phyloP scores from a whole-genome alignment of 2,329 filamentous ascomycete genomes.

The Aspergillus uvarum region DNA sequence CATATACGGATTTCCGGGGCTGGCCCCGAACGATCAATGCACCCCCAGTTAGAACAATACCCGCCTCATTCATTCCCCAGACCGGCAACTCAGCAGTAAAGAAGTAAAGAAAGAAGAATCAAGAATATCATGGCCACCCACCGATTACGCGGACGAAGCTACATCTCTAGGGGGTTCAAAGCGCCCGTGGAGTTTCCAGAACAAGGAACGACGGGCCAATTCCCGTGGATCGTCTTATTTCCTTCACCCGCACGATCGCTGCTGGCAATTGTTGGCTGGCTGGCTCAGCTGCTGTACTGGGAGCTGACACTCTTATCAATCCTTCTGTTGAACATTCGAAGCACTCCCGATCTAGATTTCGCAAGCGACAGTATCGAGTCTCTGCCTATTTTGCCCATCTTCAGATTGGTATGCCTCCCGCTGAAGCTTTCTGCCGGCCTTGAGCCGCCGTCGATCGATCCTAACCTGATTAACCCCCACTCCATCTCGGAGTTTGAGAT shows the following conservation, averaged over 20 bases:
- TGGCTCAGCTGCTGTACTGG: background rate
- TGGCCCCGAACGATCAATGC: background rate
- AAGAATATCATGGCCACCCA: background rate
- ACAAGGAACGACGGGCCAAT: slow-evolving; percentile 22
- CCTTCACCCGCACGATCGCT: slow-evolving; percentile 16
- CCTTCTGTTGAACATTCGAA: slow-evolving; percentile 2
- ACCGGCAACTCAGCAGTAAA: background rate
- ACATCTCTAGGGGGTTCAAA: background rate
- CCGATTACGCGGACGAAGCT: background rate
- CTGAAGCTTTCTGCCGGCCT: background rate
- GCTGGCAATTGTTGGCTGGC: slow-evolving; percentile 9
- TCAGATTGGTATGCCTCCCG: background rate
- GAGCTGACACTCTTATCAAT: slow-evolving; percentile 15
- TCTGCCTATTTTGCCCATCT: background rate
- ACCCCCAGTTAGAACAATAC: background rate
- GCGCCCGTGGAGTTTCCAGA: slow-evolving; percentile 16
- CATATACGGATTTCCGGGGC: background rate
- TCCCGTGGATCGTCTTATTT: slow-evolving; percentile 23
- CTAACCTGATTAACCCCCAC: background rate
- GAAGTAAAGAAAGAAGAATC: background rate
- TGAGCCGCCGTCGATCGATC: background rate
- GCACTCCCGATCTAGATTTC: too few species aligned
- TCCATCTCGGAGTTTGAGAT: background rate
- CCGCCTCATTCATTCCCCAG: background rate
- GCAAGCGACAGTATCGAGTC: too few species aligned